Conservation (phyloP, 257 asterid species). For the Jasminum sambac region DNA sequence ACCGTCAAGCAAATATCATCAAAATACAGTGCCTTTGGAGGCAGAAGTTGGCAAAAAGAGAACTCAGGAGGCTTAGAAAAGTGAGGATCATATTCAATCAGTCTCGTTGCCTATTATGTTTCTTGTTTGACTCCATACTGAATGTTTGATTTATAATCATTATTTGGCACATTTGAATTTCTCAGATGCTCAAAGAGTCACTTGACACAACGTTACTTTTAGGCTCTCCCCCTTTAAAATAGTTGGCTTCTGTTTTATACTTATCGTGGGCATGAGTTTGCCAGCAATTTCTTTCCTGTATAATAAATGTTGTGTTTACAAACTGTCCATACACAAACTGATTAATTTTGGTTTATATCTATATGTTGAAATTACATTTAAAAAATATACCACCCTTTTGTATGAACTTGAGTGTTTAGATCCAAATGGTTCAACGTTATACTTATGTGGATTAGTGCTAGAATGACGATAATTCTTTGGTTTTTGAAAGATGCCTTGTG, state of each 20-base stretch:
- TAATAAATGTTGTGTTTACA: background rate
- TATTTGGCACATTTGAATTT: background rate
- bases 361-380: background rate
- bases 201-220: background rate
- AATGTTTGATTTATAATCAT: background rate
- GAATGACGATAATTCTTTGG: conserved; percentile 8
- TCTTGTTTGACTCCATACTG: background rate
- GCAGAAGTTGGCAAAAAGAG: conserved; percentile 85
- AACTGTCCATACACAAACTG: background rate
- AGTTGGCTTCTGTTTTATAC: background rate
- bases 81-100: conserved; percentile 35
- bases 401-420: background rate
- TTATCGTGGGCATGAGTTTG: background rate
- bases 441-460: background rate
- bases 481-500: conserved; percentile 3
- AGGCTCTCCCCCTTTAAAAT: background rate
- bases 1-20: conserved; percentile 75
- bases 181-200: background rate
- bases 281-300: background rate
- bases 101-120: background rate
- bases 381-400: background rate
- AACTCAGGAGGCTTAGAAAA: conserved; percentile 85
- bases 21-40: conserved; percentile 96
- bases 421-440: background rate
- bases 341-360: background rate